phyloP scores from a whole-genome alignment of 2,329 filamentous ascomycete species.

The Venturia pyrina region DNA sequence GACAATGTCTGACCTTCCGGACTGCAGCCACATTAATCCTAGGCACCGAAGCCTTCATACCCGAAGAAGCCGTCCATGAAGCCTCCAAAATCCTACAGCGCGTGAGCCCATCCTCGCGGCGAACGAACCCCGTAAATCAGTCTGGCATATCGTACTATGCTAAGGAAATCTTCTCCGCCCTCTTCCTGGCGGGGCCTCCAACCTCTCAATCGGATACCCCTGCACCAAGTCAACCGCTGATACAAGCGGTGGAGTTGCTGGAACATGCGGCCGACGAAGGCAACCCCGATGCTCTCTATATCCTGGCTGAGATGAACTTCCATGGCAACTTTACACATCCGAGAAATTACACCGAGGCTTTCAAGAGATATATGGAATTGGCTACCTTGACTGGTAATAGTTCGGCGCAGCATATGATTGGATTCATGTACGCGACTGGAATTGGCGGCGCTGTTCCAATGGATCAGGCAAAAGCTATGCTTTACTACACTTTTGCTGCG shows the following conservation, averaged over 20 bases:
- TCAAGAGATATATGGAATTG: slow-evolving; percentile 69
- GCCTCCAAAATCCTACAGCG: slow-evolving; percentile 11
- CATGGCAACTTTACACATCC: slow-evolving; percentile 89
- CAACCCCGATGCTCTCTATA: slow-evolving; percentile 74
- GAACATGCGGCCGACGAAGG: slow-evolving; percentile 46
- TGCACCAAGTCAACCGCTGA: slow-evolving; percentile 32
- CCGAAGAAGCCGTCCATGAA: slow-evolving; percentile 10
- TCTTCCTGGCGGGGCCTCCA: slow-evolving; percentile 50
- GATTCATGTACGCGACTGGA: slow-evolving; percentile 90
- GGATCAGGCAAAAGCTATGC: slow-evolving; percentile 81
- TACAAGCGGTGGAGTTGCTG: slow-evolving; percentile 48
- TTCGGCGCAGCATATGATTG: slow-evolving; percentile 92
- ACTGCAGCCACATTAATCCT: background rate
- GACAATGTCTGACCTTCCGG: background rate
- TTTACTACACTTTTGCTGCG: slow-evolving; percentile 93
- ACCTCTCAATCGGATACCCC: slow-evolving; percentile 23
- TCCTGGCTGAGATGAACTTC: slow-evolving; percentile 92
- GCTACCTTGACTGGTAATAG: slow-evolving; percentile 71
- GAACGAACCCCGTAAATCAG: background rate
- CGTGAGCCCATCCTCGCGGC: slow-evolving; percentile 6
- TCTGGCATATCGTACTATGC: slow-evolving; percentile 42
- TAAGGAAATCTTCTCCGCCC: slow-evolving; percentile 49
- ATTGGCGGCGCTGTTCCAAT: slow-evolving; percentile 69
- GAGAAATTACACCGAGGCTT: slow-evolving; percentile 68
- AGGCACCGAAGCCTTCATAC: slow-evolving; percentile 1